A percentile compares a stretch with the other conserved stretches of the same genome.
Conservation (phyloP, 768 basidiomycete species). For the Psilocybe tampanensis region DNA sequence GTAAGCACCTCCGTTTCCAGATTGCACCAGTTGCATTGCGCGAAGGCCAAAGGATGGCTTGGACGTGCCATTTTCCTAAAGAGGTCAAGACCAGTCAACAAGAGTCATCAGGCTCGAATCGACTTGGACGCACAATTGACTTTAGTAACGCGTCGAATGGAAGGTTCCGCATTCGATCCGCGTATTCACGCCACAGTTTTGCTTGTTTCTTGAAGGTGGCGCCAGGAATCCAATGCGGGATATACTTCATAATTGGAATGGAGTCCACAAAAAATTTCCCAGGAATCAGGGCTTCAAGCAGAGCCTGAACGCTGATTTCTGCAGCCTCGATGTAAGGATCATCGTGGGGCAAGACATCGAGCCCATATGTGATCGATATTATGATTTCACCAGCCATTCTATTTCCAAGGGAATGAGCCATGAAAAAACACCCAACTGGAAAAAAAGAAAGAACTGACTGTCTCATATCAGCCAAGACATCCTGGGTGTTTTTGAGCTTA, state of each 20-base stretch:
- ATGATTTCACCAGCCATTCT: constrained; percentile 30
- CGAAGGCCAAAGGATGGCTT: background rate
- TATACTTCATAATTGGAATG: background rate
- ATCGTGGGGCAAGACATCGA: constrained; percentile 35
- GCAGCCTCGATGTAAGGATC: constrained; percentile 46
- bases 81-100: background rate
- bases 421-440: too few species aligned
- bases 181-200: background rate
- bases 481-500: background rate
- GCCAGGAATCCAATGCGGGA: background rate
- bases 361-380: constrained; percentile 46
- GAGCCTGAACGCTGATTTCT: constrained; percentile 34
- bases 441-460: too few species aligned
- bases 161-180: background rate
- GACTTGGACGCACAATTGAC: background rate
- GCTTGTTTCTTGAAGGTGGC: background rate
- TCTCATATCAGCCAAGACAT: background rate
- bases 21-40: background rate
- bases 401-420: background rate
- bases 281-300: constrained; percentile 25
- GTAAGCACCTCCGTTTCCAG: constrained; percentile 26
- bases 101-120: background rate
- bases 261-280: background rate
- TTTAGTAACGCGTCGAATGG: background rate
- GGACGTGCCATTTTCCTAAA: background rate